Evolutionary conservation across 371 early-diverging fungal species (phyloP).

Genomic region (Nematocida minor): DNA sequence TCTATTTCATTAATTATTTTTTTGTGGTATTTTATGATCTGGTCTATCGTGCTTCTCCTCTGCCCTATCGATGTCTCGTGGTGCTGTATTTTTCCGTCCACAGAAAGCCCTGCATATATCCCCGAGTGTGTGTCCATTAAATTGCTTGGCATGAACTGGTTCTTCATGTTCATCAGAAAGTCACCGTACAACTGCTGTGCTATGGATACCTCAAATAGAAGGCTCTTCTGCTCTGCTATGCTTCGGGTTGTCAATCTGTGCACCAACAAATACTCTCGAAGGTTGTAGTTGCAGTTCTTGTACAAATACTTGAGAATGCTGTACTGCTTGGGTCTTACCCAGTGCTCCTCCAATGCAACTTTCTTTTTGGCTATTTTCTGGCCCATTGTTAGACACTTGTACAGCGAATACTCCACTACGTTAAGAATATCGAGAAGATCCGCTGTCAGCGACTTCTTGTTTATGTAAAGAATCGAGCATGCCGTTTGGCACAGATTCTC

Average conservation of each 20-base stretch:
- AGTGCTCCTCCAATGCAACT: neutral
- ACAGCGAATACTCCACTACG: neutral
- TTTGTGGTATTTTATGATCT: neutral
- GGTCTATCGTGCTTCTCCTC: constrained; percentile 5
- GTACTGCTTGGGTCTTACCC: constrained; percentile 8
- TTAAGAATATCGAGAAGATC: neutral
- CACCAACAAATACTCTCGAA: neutral
- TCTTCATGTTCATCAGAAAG: neutral
- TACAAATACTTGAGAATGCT: constrained; percentile 1
- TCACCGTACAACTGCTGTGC: neutral
- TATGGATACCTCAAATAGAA: neutral
- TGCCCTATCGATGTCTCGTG: constrained; percentile 13
- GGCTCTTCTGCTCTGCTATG: neutral
- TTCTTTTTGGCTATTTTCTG: neutral
- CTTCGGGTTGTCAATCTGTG: neutral
- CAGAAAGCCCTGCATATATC: neutral
- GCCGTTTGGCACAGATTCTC: neutral
- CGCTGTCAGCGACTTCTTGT: neutral
- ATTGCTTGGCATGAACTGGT: neutral
- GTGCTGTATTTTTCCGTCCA: constrained; percentile 30
- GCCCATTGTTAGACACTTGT: constrained; percentile 9
- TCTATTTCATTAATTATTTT: constrained; percentile 18
- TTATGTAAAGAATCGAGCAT: neutral
- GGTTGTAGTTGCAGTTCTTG: neutral
- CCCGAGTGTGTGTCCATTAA: neutral